Evolutionary conservation across 2,329 filamentous ascomycete species (phyloP).

Genomic region (Botryotinia convoluta): DNA sequence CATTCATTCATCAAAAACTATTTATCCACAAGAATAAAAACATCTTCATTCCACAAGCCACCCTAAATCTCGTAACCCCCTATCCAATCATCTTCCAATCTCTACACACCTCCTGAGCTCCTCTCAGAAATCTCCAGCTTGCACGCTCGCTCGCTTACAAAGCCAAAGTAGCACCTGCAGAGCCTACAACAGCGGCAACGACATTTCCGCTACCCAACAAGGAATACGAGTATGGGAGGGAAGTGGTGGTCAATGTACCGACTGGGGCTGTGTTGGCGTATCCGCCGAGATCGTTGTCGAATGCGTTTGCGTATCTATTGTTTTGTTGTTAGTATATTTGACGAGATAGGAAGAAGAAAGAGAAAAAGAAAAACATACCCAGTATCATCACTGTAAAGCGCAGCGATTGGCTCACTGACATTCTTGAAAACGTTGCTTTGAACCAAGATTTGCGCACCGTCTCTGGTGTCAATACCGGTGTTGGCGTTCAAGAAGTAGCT

Average conservation of each 20-base stretch:
- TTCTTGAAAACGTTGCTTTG: conserved; percentile 52
- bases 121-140: background rate
- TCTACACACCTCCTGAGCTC: background rate
- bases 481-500: conserved; percentile 47
- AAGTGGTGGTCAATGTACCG: conserved; percentile 45
- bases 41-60: background rate
- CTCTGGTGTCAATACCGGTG: conserved; percentile 56
- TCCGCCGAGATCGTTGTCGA: conserved; percentile 49
- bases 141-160: conserved; percentile 24
- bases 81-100: background rate
- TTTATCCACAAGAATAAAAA: background rate
- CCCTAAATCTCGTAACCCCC: background rate
- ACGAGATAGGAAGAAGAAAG: background rate
- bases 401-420: conserved; percentile 39
- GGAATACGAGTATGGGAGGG: conserved; percentile 52
- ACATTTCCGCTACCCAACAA: conserved; percentile 50
- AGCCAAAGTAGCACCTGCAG: conserved; percentile 39
- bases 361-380: conserved; percentile 2
- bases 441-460: conserved; percentile 46
- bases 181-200: conserved; percentile 40
- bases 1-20: background rate
- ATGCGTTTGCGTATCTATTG: conserved; percentile 40
- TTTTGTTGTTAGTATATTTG: background rate
- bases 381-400: conserved; percentile 25
- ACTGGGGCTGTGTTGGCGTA: conserved; percentile 48